phyloP scores from a whole-genome alignment of 306 rosid species.

The Pterocarpus santalinus region DNA sequence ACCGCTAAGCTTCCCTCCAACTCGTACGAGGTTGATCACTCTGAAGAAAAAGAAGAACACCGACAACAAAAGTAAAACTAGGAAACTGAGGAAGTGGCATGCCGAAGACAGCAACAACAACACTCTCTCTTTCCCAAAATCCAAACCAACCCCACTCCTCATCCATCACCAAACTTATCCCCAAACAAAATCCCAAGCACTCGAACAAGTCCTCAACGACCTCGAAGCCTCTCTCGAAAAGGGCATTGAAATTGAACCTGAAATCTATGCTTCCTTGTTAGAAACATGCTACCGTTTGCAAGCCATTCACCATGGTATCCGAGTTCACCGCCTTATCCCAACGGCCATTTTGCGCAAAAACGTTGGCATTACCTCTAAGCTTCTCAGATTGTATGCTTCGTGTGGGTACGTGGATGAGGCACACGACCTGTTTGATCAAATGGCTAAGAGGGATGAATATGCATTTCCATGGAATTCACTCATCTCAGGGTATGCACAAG shows the following conservation, averaged over 20 bases:
- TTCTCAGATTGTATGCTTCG: constrained; percentile 71
- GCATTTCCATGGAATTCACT: constrained; percentile 93
- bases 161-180: constrained; percentile 58
- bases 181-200: constrained; percentile 77
- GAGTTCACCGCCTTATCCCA: constrained; percentile 80
- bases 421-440: constrained; percentile 86
- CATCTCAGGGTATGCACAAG: constrained; percentile 78
- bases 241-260: constrained; percentile 63
- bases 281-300: constrained; percentile 75
- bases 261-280: constrained; percentile 75
- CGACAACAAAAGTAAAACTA: constrained; percentile 47
- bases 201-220: constrained; percentile 69
- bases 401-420: constrained; percentile 68
- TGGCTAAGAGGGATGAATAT: constrained; percentile 56
- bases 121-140: constrained; percentile 60
- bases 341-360: constrained; percentile 59
- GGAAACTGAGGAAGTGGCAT: constrained; percentile 50
- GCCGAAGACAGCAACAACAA: constrained; percentile 39
- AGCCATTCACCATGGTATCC: constrained; percentile 61
- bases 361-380: constrained; percentile 73
- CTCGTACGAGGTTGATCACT: constrained; percentile 44
- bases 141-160: constrained; percentile 77
- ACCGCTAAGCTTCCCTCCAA: constrained; percentile 17
- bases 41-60: constrained; percentile 29
- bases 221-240: constrained; percentile 67